A percentile compares a stretch with the other conserved stretches of the same genome.
phyloP scores from a whole-genome alignment of 2,329 filamentous ascomycete species.

The Curvularia hawaiiensis region DNA sequence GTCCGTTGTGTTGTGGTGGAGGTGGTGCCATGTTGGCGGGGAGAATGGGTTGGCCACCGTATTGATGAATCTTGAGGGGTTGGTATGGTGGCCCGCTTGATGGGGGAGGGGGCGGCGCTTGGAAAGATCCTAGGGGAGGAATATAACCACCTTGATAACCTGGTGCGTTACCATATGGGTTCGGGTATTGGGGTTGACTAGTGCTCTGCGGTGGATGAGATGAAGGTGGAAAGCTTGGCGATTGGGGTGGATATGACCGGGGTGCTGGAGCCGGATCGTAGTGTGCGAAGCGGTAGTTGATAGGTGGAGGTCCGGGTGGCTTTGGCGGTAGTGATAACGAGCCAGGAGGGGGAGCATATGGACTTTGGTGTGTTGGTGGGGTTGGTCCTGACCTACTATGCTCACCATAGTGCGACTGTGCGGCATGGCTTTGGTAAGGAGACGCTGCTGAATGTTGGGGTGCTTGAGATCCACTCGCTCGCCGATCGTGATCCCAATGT shows the following conservation, averaged over 20 bases:
- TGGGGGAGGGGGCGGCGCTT: conserved; percentile 39
- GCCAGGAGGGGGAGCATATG: conserved; percentile 34
- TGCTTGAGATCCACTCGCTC: conserved; percentile 35
- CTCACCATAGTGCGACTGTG: conserved; percentile 33
- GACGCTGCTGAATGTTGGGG: conserved; percentile 29
- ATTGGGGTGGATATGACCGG: conserved; percentile 30
- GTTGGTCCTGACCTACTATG: conserved; percentile 25
- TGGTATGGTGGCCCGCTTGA: conserved; percentile 33
- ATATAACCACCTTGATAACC: conserved; percentile 39
- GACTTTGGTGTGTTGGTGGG: conserved; percentile 37
- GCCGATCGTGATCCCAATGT: conserved; percentile 37
- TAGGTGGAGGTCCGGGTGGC: conserved; percentile 36
- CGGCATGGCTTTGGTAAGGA: conserved; percentile 32
- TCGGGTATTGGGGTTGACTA: conserved; percentile 56
- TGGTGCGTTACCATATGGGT: conserved; percentile 26
- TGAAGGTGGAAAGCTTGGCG: conserved; percentile 28
- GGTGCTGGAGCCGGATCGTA: conserved; percentile 40
- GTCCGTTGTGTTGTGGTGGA: conserved; percentile 13
- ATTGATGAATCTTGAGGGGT: conserved; percentile 46
- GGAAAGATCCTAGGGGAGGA: conserved; percentile 41
- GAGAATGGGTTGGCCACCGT: conserved; percentile 48
- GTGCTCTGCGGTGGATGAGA: conserved; percentile 27
- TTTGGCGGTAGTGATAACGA: conserved; percentile 36
- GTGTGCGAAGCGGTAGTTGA: conserved; percentile 45
- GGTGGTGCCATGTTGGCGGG: conserved; percentile 46